These are phyloP conservation scores for Fimicolochytrium jonesii DNA, from an alignment of 192 early-diverging fungal species.

Conservation along the genomic window DNA sequence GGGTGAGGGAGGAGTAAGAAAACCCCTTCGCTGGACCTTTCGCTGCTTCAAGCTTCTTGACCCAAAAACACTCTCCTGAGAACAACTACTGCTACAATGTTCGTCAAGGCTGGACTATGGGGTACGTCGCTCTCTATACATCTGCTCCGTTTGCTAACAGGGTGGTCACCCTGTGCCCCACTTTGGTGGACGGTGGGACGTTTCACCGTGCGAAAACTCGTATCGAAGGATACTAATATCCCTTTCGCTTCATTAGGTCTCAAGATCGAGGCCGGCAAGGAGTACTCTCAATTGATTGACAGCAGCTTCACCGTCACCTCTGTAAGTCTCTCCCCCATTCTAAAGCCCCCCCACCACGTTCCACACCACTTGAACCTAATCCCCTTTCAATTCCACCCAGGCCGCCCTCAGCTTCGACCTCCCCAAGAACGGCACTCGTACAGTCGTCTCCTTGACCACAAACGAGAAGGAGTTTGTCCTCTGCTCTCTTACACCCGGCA, in stretches of 20 bases:
- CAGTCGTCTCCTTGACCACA: slow-evolving; percentile 65
- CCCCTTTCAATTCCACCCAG: too few relatives aligned
- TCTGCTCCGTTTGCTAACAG: background rate
- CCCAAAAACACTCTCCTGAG: too few relatives aligned
- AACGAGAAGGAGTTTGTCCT: slow-evolving; percentile 71
- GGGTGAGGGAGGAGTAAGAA: too few relatives aligned
- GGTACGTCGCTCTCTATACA: background rate
- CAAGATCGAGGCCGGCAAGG: slow-evolving; percentile 65
- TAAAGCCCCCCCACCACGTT: too few relatives aligned
- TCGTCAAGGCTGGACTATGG: slow-evolving; percentile 15
- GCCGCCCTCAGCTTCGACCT: slow-evolving; percentile 64
- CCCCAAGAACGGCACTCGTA: slow-evolving; percentile 47
- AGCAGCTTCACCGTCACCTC: slow-evolving; percentile 72
- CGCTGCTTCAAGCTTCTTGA: too few relatives aligned
- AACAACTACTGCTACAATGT: too few relatives aligned
- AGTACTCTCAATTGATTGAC: slow-evolving; percentile 74
- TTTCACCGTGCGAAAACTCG: background rate
- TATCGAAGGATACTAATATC: background rate
- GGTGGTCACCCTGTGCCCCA: too few relatives aligned
- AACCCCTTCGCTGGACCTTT: too few relatives aligned
- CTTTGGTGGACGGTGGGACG: background rate
- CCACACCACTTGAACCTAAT: too few relatives aligned
- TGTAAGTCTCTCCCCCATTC: too few relatives aligned
- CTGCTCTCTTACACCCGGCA: slow-evolving; percentile 74
- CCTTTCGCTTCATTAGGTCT: slow-evolving; percentile 40